Conservation (phyloP, 495 filamentous ascomycete species). For the Xylaria cubensis region DNA sequence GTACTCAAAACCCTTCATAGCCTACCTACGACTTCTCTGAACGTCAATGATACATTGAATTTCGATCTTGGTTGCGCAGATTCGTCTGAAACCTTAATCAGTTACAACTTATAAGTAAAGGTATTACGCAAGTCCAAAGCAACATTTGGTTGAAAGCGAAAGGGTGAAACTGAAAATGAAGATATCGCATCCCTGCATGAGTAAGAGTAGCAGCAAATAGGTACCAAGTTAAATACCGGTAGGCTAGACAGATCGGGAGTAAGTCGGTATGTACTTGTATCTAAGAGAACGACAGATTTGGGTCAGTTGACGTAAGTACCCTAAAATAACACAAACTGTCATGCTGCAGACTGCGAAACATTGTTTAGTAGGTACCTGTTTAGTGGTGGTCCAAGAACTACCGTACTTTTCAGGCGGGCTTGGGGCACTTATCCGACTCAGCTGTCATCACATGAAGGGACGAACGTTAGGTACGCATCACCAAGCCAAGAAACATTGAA, state of each 20-base stretch:
- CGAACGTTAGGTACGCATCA: not conserved
- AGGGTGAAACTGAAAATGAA: not conserved
- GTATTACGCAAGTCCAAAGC: not conserved
- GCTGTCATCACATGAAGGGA: not conserved
- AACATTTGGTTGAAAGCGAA: not conserved
- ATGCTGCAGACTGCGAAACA: slow-evolving; percentile 26
- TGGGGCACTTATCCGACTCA: slow-evolving; percentile 20
- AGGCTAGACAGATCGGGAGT: too few relatives aligned
- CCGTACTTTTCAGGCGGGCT: not conserved
- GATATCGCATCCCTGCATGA: not conserved
- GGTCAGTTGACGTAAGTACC: slow-evolving; percentile 23
- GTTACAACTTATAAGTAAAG: not conserved
- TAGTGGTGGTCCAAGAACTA: not conserved
- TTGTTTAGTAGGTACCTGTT: slow-evolving; percentile 24
- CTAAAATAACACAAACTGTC: slow-evolving; percentile 23
- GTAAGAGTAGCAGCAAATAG: not conserved
- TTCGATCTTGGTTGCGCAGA: not conserved
- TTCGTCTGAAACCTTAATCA: not conserved
- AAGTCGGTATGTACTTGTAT: too few relatives aligned
- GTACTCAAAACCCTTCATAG: not conserved
- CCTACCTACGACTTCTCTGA: not conserved
- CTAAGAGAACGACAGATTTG: not conserved
- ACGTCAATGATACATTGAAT: not conserved
- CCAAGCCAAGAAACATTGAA: not conserved
- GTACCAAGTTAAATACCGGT: not conserved